Percentiles rank a stretch among this genome's conserved stretches.
These are phyloP conservation scores for Fonsecaea monophora DNA, from an alignment of 2,329 filamentous ascomycete species.

Conservation along the genomic window DNA sequence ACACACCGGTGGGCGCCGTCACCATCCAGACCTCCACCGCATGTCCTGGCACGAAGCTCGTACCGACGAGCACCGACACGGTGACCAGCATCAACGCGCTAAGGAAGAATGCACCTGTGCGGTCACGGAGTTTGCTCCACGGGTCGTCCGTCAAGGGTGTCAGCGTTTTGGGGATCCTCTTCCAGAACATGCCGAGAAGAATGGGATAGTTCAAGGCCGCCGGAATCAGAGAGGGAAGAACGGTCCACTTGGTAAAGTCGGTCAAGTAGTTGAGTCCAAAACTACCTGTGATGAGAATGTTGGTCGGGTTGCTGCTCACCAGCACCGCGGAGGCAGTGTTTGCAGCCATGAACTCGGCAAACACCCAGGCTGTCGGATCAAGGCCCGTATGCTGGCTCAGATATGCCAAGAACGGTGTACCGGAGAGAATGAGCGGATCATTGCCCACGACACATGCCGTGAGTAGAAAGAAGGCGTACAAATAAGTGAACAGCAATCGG, in stretches of 20 bases:
- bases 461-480: slow-evolving; percentile 39
- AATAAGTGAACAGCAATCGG: slow-evolving; percentile 38
- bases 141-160: slow-evolving; percentile 38
- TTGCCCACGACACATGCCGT: slow-evolving; percentile 40
- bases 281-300: slow-evolving; percentile 40
- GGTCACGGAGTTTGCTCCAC: slow-evolving; percentile 40
- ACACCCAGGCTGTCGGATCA: slow-evolving; percentile 39
- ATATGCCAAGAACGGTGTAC: slow-evolving; percentile 41
- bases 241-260: slow-evolving; percentile 41
- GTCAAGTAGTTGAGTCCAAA: slow-evolving; percentile 40
- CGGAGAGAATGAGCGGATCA: slow-evolving; percentile 40
- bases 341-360: slow-evolving; percentile 41
- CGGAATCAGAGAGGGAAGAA: slow-evolving; percentile 39
- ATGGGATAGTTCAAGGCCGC: slow-evolving; percentile 39
- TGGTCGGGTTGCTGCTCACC: slow-evolving; percentile 77
- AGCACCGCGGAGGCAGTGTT: slow-evolving; percentile 75
- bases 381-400: slow-evolving; percentile 38
- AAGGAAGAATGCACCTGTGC: slow-evolving; percentile 36
- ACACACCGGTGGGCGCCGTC: slow-evolving; percentile 37
- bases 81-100: slow-evolving; percentile 39
- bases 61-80: slow-evolving; percentile 40
- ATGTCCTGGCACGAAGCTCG: slow-evolving; percentile 40
- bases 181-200: slow-evolving; percentile 39
- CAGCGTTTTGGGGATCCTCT: slow-evolving; percentile 38
- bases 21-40: slow-evolving; percentile 41